Evolutionary conservation across 257 asterid genomes (phyloP), one percentile per base, ranked within the genome.

Genomic region (Verbena officinalis): DNA sequence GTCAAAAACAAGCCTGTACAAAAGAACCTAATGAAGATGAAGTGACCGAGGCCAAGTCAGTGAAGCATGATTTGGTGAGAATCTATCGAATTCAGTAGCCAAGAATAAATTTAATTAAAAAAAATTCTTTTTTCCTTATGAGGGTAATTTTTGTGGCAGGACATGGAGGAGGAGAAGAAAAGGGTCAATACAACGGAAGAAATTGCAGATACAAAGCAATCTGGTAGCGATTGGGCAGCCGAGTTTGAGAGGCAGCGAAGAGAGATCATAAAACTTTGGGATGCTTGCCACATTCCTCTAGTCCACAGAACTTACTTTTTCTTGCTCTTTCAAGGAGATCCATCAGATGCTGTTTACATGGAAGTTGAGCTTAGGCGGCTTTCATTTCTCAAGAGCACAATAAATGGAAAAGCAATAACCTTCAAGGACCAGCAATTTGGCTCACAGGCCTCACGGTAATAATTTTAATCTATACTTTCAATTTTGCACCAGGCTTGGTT

Each of bases 351-450:
- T 13, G 83, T 94, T 23, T 88, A 91, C 83, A 55, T 94, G 86
- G 96, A 90, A 66, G 99, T 94, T 51, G 99, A 94, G 81, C 93
- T 80, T 19, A 78, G 99, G 69, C 80, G 98, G 24, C 78, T 94
- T 23, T 63, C 93, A 5, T 94, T 78, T 50, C 93, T 94, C 69
- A 86, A 82, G 72, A 76, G 61, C 48, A 34, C 85, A 12, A 62
- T 73, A 48, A 72, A 82, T 45, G 83, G 76, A n/a, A n/a, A n/a
- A 45, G 76, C 17, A 7, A 62, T 62, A 24, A 44, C 43, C 12
- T 55, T 49, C 4, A 78, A 62, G 63, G 81, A 68, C 8, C 69
- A 62, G 59, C 83, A 68, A 33, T 14, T 48, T 59, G 40, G 54
- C 39, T 40, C 63, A 19, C 79, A 17, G 31, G 62, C 89, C 57